Conservation (phyloP, 305 asterid species). For the Fraxinus platypoda region DNA sequence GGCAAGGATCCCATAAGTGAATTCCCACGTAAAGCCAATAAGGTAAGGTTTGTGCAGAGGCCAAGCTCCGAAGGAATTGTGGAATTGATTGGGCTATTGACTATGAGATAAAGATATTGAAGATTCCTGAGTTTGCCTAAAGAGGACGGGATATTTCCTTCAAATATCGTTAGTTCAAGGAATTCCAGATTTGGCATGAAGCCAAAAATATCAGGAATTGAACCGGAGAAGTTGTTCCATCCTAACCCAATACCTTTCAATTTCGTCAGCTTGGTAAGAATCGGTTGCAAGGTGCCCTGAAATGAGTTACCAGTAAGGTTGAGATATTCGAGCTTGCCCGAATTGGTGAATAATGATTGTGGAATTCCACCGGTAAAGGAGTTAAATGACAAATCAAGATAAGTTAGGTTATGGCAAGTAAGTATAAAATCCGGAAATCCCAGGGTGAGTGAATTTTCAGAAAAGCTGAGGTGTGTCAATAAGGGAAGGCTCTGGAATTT, state of each 20-base stretch:
- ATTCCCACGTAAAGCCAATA: conserved; percentile 43
- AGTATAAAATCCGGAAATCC: conserved; percentile 35
- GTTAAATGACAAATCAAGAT: conserved; percentile 36
- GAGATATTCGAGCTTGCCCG: conserved; percentile 37
- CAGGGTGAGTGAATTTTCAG: conserved; percentile 20
- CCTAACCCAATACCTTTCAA: conserved; percentile 36
- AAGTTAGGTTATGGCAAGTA: conserved; percentile 27
- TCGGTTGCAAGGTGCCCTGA: conserved; percentile 35
- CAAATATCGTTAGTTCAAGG: conserved; percentile 40
- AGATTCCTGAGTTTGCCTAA: conserved; percentile 44
- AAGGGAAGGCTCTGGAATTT: conserved; percentile 27
- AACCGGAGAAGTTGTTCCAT: conserved; percentile 28
- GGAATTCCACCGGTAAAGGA: conserved; percentile 39
- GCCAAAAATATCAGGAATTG: conserved; percentile 32
- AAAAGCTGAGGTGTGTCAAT: conserved; percentile 21
- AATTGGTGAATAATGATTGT: conserved; percentile 32
- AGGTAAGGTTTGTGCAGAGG: conserved; percentile 47
- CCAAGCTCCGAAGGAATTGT: conserved; percentile 63
- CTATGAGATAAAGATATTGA: conserved; percentile 27
- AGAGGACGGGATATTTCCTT: conserved; percentile 46
- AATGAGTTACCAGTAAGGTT: conserved; percentile 36
- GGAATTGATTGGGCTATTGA: conserved; percentile 27
- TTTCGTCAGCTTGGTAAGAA: conserved; percentile 33
- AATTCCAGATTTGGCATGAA: conserved; percentile 27
- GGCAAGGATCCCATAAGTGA: conserved; percentile 57